A percentile compares a stretch with the other conserved stretches of the same genome.
phyloP scores from a whole-genome alignment of 2,329 filamentous ascomycete species.

The Cryphonectria carpinicola region DNA sequence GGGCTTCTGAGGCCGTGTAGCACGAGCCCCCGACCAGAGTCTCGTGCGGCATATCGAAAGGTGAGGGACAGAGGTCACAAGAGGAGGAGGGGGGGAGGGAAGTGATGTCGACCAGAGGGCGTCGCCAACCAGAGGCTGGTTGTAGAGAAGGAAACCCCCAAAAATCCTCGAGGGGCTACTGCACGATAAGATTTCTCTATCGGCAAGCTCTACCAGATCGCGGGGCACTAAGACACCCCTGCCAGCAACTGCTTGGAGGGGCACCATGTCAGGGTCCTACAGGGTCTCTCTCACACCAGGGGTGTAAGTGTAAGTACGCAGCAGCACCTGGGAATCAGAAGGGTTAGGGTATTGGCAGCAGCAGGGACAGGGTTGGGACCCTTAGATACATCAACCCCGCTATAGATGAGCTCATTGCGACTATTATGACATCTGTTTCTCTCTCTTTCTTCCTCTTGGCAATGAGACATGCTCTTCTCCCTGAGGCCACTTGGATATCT shows the following conservation, averaged over 20 bases:
- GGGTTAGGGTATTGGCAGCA: neutral
- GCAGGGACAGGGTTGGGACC: neutral
- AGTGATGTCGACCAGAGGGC: constrained; percentile 12
- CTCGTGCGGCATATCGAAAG: constrained; percentile 26
- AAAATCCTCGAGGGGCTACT: constrained; percentile 26
- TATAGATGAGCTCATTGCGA: constrained; percentile 9
- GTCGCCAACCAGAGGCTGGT: constrained; percentile 18
- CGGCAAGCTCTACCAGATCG: constrained; percentile 22
- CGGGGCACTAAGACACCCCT: constrained; percentile 23
- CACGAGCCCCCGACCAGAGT: constrained; percentile 27
- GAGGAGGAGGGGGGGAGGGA: neutral
- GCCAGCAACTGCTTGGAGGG: constrained; percentile 8
- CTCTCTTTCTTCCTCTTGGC: neutral
- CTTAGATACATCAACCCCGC: constrained; percentile 11
- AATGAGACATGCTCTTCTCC: constrained; percentile 15
- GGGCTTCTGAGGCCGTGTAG: constrained; percentile 28
- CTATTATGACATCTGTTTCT: constrained; percentile 16
- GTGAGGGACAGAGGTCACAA: constrained; percentile 16
- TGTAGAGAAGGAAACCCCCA: neutral
- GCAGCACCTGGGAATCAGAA: neutral
- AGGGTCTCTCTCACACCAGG: neutral
- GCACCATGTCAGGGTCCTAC: constrained; percentile 16
- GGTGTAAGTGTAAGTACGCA: neutral
- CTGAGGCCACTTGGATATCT: neutral
- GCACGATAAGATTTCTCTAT: constrained; percentile 23